These are phyloP conservation scores for Hepatocystis sp. DNA, from an alignment of 169 alveolate species.

Conservation along the genomic window DNA sequence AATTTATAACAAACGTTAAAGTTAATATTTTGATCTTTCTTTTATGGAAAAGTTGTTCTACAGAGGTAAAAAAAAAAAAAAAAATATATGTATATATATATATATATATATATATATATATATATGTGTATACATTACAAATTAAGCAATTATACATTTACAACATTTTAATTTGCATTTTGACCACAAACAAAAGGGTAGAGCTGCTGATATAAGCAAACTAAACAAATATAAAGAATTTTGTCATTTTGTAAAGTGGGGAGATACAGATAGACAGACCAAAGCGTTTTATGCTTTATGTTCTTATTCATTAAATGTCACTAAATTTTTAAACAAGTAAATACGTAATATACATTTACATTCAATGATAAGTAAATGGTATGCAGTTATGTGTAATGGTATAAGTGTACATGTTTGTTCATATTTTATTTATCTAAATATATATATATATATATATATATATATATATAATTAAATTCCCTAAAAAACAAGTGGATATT, in stretches of 20 bases:
- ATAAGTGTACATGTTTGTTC: too few relatives aligned
- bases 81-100: not conserved
- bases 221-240: constrained; percentile 58
- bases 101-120: not conserved
- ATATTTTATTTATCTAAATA: too few relatives aligned
- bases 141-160: too few relatives aligned
- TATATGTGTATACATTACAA: not conserved
- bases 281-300: constrained; percentile 42
- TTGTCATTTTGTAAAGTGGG: constrained; percentile 61
- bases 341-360: not conserved
- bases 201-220: constrained; percentile 31
- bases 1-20: constrained; percentile 14
- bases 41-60: constrained; percentile 32
- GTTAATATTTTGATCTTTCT: constrained; percentile 26
- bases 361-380: too few relatives aligned
- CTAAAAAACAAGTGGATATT: not conserved
- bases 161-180: not conserved
- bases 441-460: too few relatives aligned
- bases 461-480: too few relatives aligned
- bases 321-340: constrained; percentile 71
- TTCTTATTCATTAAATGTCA: constrained; percentile 56
- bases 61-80: constrained; percentile 16
- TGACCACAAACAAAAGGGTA: constrained; percentile 20
- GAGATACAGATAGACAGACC: constrained; percentile 25
- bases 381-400: too few relatives aligned